These are phyloP conservation scores for Lasiodiplodia citricola DNA, from an alignment of 2,329 filamentous ascomycete genomes.

Conservation along the genomic window DNA sequence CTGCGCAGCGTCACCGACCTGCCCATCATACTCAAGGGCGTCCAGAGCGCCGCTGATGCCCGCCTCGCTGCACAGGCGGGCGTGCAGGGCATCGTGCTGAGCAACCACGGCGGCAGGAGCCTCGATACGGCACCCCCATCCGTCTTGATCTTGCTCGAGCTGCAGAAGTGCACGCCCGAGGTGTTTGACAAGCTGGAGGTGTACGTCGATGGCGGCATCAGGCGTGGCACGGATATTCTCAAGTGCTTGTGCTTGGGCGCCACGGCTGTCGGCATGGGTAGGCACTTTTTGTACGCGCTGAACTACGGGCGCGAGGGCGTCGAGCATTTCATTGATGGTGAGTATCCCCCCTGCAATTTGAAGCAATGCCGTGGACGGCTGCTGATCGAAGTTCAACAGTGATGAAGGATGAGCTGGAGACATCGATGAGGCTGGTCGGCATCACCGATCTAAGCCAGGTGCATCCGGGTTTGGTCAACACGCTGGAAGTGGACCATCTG, in stretches of 20 bases:
- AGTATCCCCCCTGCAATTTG: conserved; percentile 29
- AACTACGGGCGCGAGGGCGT: conserved; percentile 45
- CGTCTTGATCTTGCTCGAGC: conserved; percentile 45
- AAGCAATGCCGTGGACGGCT: neutral
- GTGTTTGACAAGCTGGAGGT: conserved; percentile 44
- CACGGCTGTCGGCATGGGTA: conserved; percentile 45
- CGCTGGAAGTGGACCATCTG: conserved; percentile 36
- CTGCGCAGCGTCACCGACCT: conserved; percentile 38
- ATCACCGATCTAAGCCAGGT: conserved; percentile 66
- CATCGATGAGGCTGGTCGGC: conserved; percentile 70
- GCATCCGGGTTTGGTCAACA: conserved; percentile 66
- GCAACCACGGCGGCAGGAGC: conserved; percentile 60
- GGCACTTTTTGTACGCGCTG: conserved; percentile 46
- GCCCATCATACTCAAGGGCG: conserved; percentile 49
- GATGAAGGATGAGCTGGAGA: conserved; percentile 65
- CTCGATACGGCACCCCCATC: conserved; percentile 50
- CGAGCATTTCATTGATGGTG: conserved; percentile 43
- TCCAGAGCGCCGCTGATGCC: conserved; percentile 49
- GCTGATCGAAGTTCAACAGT: conserved; percentile 31
- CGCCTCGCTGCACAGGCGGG: conserved; percentile 49
- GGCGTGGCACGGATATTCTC: conserved; percentile 46
- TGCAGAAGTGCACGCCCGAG: conserved; percentile 44
- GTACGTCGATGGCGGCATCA: conserved; percentile 45
- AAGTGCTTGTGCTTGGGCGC: conserved; percentile 48
- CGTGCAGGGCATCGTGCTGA: conserved; percentile 54